Evolutionary conservation across 257 asterid species (phyloP).

Genomic region (Anisodus tanguticus): DNA sequence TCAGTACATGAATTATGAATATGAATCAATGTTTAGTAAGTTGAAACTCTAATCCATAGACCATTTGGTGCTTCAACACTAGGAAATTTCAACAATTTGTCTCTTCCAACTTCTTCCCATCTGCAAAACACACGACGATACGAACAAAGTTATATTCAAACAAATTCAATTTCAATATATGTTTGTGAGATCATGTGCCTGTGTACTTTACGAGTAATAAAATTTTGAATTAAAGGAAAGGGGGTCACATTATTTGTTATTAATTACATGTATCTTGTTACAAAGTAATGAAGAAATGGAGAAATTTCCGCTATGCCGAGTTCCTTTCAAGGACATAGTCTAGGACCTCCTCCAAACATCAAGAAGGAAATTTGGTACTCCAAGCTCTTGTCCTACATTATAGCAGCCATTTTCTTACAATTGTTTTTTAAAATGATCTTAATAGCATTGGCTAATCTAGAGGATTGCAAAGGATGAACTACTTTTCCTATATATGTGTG

Average conservation of each 20-base stretch:
- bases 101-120: slow-evolving; percentile 93
- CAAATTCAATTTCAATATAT: no score
- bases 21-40: slow-evolving; percentile 44
- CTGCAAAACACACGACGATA: background rate
- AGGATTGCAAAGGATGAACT: background rate
- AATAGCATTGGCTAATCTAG: no score
- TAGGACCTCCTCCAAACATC: slow-evolving; percentile 93
- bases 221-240: no score
- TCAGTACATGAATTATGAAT: no score
- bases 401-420: no score
- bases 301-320: slow-evolving; percentile 97
- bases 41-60: slow-evolving; percentile 72
- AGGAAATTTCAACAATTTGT: slow-evolving; percentile 83
- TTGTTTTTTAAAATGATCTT: no score
- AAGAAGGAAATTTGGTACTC: slow-evolving; percentile 78
- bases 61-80: slow-evolving; percentile 98
- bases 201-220: background rate
- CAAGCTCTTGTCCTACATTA: slow-evolving; percentile 57
- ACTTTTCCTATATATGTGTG: no score
- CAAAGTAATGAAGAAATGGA: slow-evolving; percentile 91
- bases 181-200: no score
- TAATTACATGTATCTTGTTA: slow-evolving; percentile 70
- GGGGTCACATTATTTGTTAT: background rate
- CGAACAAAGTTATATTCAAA: background rate
- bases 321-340: slow-evolving; percentile 97